phyloP scores from a whole-genome alignment of 1,284 basidiomycete genomes.

The Earliella scabrosa region DNA sequence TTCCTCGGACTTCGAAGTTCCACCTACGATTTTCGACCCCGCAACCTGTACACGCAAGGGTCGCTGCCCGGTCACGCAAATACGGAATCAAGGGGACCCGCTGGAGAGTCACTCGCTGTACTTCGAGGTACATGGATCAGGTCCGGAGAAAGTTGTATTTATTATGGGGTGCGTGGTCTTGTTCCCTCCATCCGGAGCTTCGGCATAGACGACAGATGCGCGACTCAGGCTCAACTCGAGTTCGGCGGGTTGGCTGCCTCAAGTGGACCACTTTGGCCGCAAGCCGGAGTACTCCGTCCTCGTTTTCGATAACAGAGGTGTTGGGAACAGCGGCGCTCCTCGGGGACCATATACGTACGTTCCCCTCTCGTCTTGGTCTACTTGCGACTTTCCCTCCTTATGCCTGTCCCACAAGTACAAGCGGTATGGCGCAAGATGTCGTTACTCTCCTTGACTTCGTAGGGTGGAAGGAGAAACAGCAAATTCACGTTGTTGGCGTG shows the following conservation, averaged over 20 bases:
- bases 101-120: conserved; percentile 75
- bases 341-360: conserved; percentile 66
- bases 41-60: conserved; percentile 67
- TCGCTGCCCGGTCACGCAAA: conserved; percentile 68
- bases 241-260: conserved; percentile 65
- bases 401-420: conserved; percentile 52
- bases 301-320: conserved; percentile 89
- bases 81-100: conserved; percentile 51
- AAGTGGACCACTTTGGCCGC: conserved; percentile 61
- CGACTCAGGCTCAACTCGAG: conserved; percentile 56
- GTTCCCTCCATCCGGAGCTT: background rate
- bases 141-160: conserved; percentile 66
- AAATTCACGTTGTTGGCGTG: conserved; percentile 77
- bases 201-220: background rate
- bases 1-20: conserved; percentile 1
- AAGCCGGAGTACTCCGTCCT: conserved; percentile 61
- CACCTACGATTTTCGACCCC: conserved; percentile 54
- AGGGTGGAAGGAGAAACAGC: conserved; percentile 68
- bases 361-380: background rate
- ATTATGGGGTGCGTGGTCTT: conserved; percentile 63
- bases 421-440: conserved; percentile 80
- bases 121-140: conserved; percentile 74
- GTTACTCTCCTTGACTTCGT: conserved; percentile 73
- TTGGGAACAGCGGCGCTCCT: conserved; percentile 78
- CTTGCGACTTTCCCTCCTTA: no score